Conservation (phyloP, 805 yeast genomes). For the Zygosaccharomyces lentus region DNA sequence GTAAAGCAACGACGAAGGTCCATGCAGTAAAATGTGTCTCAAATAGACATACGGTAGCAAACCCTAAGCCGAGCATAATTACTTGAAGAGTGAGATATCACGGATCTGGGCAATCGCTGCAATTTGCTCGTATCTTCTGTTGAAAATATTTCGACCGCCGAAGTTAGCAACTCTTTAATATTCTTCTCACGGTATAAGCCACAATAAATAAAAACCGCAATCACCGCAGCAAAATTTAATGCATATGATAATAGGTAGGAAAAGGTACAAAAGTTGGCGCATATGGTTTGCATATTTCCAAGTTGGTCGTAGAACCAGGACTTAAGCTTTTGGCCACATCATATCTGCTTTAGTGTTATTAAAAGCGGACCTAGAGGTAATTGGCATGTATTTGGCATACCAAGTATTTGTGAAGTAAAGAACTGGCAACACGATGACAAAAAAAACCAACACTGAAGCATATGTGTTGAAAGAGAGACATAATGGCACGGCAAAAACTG, state of each 20-base stretch:
- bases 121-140: slow-evolving; percentile 47
- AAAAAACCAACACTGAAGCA: slow-evolving; percentile 46
- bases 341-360: slow-evolving; percentile 44
- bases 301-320: slow-evolving; percentile 40
- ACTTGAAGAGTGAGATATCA: slow-evolving; percentile 46
- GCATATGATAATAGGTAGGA: slow-evolving; percentile 55
- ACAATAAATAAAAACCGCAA: slow-evolving; percentile 59
- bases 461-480: slow-evolving; percentile 39
- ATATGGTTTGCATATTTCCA: slow-evolving; percentile 45
- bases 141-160: slow-evolving; percentile 46
- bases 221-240: slow-evolving; percentile 57
- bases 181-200: slow-evolving; percentile 53
- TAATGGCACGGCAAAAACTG: slow-evolving; percentile 57
- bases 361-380: slow-evolving; percentile 46
- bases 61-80: slow-evolving; percentile 28
- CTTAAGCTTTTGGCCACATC: slow-evolving; percentile 46
- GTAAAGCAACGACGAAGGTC: slow-evolving; percentile 54
- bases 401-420: slow-evolving; percentile 52
- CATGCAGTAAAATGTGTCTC: slow-evolving; percentile 57
- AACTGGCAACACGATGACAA: slow-evolving; percentile 47
- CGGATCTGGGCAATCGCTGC: slow-evolving; percentile 71
- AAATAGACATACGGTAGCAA: slow-evolving; percentile 35
- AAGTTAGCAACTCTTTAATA: slow-evolving; percentile 40
- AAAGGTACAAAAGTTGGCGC: slow-evolving; percentile 59
- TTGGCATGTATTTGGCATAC: slow-evolving; percentile 58